Evolutionary conservation across 208 protist species (phyloP).

Genomic region (Wallacemonas sp.): DNA sequence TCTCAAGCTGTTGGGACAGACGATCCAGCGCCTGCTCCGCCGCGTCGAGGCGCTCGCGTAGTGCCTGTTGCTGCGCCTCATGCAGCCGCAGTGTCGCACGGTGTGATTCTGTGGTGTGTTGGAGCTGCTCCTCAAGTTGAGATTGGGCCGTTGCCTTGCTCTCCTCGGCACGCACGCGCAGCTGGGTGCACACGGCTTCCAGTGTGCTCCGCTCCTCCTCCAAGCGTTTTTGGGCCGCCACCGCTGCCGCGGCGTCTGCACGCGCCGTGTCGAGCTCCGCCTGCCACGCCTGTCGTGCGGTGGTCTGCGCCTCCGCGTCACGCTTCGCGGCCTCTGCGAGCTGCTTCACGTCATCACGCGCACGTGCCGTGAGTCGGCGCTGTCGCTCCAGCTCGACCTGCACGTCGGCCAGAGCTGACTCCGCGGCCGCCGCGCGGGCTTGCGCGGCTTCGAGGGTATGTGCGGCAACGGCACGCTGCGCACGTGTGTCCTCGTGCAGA

Average conservation of each 20-base stretch:
- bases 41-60: neutral
- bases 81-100: neutral
- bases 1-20: neutral
- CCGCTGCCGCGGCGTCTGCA: neutral
- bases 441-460: conserved; percentile 4
- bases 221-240: neutral
- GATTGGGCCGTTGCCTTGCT: conserved; percentile 10
- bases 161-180: conserved; percentile 8
- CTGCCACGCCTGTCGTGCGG: neutral
- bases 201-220: conserved; percentile 11
- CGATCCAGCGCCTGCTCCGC: neutral
- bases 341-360: neutral
- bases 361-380: conserved; percentile 2
- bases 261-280: neutral
- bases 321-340: neutral
- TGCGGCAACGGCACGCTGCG: neutral
- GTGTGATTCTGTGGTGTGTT: neutral
- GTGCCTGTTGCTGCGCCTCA: conserved; percentile 3
- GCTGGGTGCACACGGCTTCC: conserved; percentile 11
- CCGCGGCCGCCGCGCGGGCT: neutral
- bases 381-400: conserved; percentile 15
- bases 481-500: neutral
- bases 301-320: neutral
- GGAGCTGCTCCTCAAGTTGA: conserved; percentile 10
- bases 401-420: conserved; percentile 6